phyloP scores from a whole-genome alignment of 2,329 filamentous ascomycete genomes.

The Sporothrix brasiliensis region DNA sequence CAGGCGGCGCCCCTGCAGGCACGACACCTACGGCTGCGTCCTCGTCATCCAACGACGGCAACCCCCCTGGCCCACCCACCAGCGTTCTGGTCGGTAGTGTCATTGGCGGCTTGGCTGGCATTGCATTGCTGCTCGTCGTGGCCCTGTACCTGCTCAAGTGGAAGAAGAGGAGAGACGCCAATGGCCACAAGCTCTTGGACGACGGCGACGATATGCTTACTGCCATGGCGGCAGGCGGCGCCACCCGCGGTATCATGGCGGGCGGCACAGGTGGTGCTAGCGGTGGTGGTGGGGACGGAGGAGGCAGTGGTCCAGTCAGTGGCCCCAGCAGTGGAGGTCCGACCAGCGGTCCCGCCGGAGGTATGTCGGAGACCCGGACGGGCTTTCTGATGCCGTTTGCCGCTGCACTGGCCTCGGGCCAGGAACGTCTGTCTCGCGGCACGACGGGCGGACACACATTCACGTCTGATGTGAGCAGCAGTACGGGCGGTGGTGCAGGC shows the following conservation, averaged over 20 bases:
- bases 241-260: constrained; percentile 24
- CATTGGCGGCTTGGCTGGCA: constrained; percentile 60
- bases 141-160: constrained; percentile 58
- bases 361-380: constrained; percentile 54
- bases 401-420: constrained; percentile 50
- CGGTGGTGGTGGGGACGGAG: constrained; percentile 38
- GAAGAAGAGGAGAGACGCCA: constrained; percentile 49
- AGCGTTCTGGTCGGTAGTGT: constrained; percentile 58
- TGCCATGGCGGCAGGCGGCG: constrained; percentile 12
- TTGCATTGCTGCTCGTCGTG: constrained; percentile 59
- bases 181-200: constrained; percentile 50
- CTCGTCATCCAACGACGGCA: constrained; percentile 36
- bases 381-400: constrained; percentile 54
- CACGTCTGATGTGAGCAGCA: constrained; percentile 3
- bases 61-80: constrained; percentile 38
- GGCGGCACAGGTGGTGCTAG: constrained; percentile 27
- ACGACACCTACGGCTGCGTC: constrained; percentile 39
- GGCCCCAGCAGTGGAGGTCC: constrained; percentile 23
- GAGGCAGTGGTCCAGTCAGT: not conserved
- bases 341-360: constrained; percentile 2
- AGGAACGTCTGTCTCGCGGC: constrained; percentile 44
- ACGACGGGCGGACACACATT: not conserved
- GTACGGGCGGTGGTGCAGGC: constrained; percentile 46
- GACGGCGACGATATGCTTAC: constrained; percentile 42
- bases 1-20: constrained; percentile 37